Conservation (phyloP, 2,329 filamentous ascomycete genomes). For the Alternaria sp. region DNA sequence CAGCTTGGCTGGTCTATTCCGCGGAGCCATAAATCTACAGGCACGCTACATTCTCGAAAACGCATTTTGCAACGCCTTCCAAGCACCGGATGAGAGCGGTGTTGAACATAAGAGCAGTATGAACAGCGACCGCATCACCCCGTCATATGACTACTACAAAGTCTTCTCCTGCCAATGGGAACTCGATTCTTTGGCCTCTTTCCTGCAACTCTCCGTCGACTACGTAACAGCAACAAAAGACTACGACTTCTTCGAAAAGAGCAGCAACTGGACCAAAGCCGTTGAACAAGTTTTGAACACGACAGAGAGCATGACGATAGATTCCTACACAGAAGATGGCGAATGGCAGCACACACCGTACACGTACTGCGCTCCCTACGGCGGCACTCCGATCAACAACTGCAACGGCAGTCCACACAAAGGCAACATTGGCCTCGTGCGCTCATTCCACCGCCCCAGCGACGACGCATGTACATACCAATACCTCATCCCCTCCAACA, state of each 20-base stretch:
- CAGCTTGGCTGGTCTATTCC: constrained; percentile 68
- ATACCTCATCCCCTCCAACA: constrained; percentile 60
- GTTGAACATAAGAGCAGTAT: constrained; percentile 46
- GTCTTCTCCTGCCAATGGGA: constrained; percentile 62
- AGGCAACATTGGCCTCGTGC: constrained; percentile 56
- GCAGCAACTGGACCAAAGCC: constrained; percentile 54
- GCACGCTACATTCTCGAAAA: constrained; percentile 69
- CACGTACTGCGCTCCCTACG: constrained; percentile 52
- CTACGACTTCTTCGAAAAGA: constrained; percentile 52
- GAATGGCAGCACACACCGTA: constrained; percentile 53
- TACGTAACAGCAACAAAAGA: constrained; percentile 57
- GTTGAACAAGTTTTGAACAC: constrained; percentile 52
- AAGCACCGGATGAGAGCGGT: constrained; percentile 56
- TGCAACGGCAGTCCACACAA: constrained; percentile 57
- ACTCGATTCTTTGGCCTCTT: constrained; percentile 58
- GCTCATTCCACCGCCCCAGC: constrained; percentile 57
- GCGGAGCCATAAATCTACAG: constrained; percentile 75
- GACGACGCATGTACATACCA: constrained; percentile 59
- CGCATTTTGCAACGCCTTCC: constrained; percentile 61
- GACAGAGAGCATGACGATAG: constrained; percentile 54
- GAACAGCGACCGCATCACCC: constrained; percentile 52
- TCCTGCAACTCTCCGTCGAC: constrained; percentile 55
- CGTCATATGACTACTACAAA: constrained; percentile 51
- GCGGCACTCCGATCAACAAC: constrained; percentile 60
- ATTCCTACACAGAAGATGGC: constrained; percentile 55